Conservation (phyloP, 768 basidiomycete species). For the Mycena alexandri region DNA sequence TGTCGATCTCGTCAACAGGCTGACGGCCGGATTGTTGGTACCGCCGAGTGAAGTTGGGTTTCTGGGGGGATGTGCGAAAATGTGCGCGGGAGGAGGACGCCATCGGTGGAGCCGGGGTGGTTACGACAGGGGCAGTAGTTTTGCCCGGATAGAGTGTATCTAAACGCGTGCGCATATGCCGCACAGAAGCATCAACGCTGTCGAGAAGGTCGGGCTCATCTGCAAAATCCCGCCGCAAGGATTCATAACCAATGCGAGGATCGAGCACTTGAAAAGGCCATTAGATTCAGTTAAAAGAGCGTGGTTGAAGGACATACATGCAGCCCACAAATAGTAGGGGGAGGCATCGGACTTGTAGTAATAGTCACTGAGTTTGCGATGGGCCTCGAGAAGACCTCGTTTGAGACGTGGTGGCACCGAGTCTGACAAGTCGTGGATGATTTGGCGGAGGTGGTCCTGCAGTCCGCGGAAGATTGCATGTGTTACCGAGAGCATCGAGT, state of each 20-base stretch:
- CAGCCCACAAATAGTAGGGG: constrained; percentile 1
- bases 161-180: background rate
- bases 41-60: constrained; percentile 14
- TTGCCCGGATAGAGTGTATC: background rate
- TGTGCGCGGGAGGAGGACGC: background rate
- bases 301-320: background rate
- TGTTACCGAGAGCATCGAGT: constrained; percentile 47
- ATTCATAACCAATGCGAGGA: constrained; percentile 3
- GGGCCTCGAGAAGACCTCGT: no score
- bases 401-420: background rate
- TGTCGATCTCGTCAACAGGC: constrained; percentile 39
- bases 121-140: background rate
- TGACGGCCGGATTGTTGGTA: background rate
- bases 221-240: constrained; percentile 3
- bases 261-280: background rate
- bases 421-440: constrained; percentile 24
- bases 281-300: no score
- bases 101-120: background rate
- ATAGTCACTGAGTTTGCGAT: constrained; percentile 8
- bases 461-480: constrained; percentile 51
- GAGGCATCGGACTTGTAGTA: constrained; percentile 9
- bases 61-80: constrained; percentile 12
- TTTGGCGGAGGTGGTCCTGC: constrained; percentile 43
- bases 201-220: constrained; percentile 8
- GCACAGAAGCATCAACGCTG: background rate